phyloP scores from a whole-genome alignment of 352 stramenopile species.

The Globisporangium iwayamae region DNA sequence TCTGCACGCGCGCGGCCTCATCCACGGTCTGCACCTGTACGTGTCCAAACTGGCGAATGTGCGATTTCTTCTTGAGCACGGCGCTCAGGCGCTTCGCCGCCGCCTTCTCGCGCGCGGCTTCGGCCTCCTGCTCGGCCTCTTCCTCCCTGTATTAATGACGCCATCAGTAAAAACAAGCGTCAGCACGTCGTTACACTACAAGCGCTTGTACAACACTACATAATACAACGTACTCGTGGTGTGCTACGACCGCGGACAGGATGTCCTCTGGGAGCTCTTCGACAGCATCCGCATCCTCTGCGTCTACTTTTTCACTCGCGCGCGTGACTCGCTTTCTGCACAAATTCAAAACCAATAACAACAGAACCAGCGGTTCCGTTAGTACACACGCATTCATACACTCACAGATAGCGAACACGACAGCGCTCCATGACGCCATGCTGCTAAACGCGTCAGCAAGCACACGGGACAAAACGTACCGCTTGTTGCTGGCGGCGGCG shows the following conservation, averaged over 20 bases:
- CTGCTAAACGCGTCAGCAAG: neutral
- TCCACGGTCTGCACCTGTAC: constrained; percentile 73
- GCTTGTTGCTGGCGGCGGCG: constrained; percentile 35
- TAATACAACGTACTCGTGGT: constrained; percentile 39
- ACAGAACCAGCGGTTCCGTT: neutral
- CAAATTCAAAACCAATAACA: neutral
- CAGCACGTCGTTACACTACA: neutral
- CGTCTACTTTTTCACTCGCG: constrained; percentile 5
- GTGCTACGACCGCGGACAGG: constrained; percentile 58
- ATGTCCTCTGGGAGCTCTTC: constrained; percentile 61
- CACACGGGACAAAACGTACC: constrained; percentile 20
- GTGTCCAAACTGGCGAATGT: constrained; percentile 72
- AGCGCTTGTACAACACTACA: neutral
- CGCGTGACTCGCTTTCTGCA: constrained; percentile 37
- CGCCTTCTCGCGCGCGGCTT: constrained; percentile 24
- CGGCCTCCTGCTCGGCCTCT: constrained; percentile 35
- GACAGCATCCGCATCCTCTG: constrained; percentile 22
- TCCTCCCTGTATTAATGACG: constrained; percentile 37
- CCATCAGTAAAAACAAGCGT: neutral
- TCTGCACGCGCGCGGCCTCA: constrained; percentile 33
- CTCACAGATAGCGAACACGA: neutral
- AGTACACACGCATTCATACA: neutral
- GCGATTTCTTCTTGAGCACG: constrained; percentile 44
- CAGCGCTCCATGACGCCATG: neutral
- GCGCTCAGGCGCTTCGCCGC: constrained; percentile 19